Base-by-base conservation (phyloP, 352 stramenopile genomes). In the Lagenidium sp. region DNA sequence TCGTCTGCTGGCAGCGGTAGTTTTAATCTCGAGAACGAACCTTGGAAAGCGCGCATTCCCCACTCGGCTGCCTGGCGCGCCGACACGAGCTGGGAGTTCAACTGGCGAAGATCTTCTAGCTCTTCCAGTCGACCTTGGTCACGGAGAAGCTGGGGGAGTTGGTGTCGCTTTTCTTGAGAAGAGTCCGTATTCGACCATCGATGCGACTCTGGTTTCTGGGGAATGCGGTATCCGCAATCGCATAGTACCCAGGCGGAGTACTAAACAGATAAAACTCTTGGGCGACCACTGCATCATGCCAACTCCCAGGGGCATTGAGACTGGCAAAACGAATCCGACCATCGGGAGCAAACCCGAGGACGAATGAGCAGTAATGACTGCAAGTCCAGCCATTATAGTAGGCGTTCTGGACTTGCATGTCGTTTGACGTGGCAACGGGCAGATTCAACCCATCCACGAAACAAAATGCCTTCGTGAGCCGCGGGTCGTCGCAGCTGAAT, bases 361-460 rank as follows among this genome's bases (percentile, higher is more conserved):
- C 31, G 22, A 5, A 49, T 20, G 53, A 53, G 15, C 53, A 61
- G 16, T 53, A 55, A 13, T 61, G 46, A 2, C 7, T 26, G 24
- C 45, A 61, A 4, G 47, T 56, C 53, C 53, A 61, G 13, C 47
- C 41, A 38, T 55, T 60, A 23, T 60, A 55, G 22, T 60, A 47
- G 1, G 45, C 29, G 12, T 54, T 60, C 32, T 61, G 32, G 10
- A 50, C 25, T n/a, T 56, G 18, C 6, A 53, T 47, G 13, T 40
- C 41, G 1, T 26, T 4, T 3, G 41, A 47, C 2, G 12, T 10
- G n/a, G 41, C 41, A 3, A 61, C 47, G 12, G 41, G 52, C 13
- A 48, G 41, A 18, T 51, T 61, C 13, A 61, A 6, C 15, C 42
- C 53, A 23, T 61, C 42, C 6, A 57, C 39, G 11, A 57, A 57